Base-by-base conservation (phyloP, 164 flowering plant species). In the Vitis rupestris region DNA sequence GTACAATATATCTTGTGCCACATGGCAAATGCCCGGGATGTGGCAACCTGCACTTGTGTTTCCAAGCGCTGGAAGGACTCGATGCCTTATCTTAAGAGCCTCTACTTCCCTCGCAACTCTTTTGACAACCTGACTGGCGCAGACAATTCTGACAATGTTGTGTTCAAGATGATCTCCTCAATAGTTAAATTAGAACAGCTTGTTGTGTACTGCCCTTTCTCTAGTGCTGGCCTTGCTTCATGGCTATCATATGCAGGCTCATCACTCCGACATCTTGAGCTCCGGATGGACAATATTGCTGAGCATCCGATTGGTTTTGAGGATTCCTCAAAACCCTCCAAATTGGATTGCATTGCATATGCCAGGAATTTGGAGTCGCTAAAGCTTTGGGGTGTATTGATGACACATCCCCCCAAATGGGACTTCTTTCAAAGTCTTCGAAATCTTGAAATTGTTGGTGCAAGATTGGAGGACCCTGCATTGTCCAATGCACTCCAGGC, bases 21-120 rank as follows among this genome's bases (percentile, higher is more conserved):
- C 52, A 72, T 94, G 58, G 83, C 44, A 60, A 86, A 84, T 71
- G 91, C 93, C 4, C 76, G 80, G 58, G 97, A 94, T 69, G 87
- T 91, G 13, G 90, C 96, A 4, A 49, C 74, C 37, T 91, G 88
- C 67, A 83, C 70, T 50, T 87, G 92, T 64, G 96, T 91, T 12
- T 91, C 97, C 23, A 90, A 86, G 74, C 81, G 82, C 47, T 93
- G 93, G 93, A 86, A 91, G 68, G 90, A 87, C 9, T 83, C 88
- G 1, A 67, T 80, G 61, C 90, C 88, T 4, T 90, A 61, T 23
- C 67, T 86, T 17, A 77, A 51, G 56, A 84, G 83, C 70, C 86
- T 93, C 31, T 90, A 73, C 75, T 90, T 93, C 73, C 87, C 97
- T 10, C 87, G 98, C 12, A 86, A 83, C 71, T 71, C 86, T 8